These are phyloP conservation scores for Leccinum ochraceum DNA, from an alignment of 768 basidiomycete species.

Conservation along the genomic window DNA sequence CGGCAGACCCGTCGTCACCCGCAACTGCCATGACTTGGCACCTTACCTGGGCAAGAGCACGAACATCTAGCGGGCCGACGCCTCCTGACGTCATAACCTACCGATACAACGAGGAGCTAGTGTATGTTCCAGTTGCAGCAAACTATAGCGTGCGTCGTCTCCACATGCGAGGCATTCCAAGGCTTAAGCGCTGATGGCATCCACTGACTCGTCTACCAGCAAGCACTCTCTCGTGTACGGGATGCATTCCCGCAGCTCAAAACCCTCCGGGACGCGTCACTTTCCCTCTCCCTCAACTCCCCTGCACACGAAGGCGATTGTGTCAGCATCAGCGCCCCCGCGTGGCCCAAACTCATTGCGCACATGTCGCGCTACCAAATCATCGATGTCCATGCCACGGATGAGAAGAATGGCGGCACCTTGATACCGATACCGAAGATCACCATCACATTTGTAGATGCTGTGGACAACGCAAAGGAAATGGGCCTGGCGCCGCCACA, in stretches of 20 bases:
- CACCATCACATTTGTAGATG: constrained; percentile 25
- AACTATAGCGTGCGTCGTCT: constrained; percentile 42
- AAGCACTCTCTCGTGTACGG: constrained; percentile 51
- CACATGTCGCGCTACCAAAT: constrained; percentile 48
- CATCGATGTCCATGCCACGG: constrained; percentile 42
- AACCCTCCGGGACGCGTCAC: constrained; percentile 38
- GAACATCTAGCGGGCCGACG: neutral
- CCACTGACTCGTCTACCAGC: constrained; percentile 30
- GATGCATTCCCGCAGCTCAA: constrained; percentile 49
- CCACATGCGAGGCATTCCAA: neutral
- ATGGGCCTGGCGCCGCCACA: constrained; percentile 42
- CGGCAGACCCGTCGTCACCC: neutral
- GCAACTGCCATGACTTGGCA: neutral
- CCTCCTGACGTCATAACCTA: constrained; percentile 50
- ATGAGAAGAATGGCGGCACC: neutral
- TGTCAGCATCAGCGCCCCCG: constrained; percentile 53
- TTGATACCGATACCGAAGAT: constrained; percentile 31
- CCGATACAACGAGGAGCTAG: constrained; percentile 42
- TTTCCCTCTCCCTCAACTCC: constrained; percentile 45
- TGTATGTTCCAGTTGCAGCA: constrained; percentile 49
- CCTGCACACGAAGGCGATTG: constrained; percentile 34
- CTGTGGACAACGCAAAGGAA: constrained; percentile 7
- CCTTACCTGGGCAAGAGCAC: neutral
- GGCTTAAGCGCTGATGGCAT: neutral
- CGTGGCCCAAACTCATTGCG: constrained; percentile 46